These are phyloP conservation scores for Trichothecium roseum DNA, from an alignment of 2,329 filamentous ascomycete genomes.

Conservation along the genomic window DNA sequence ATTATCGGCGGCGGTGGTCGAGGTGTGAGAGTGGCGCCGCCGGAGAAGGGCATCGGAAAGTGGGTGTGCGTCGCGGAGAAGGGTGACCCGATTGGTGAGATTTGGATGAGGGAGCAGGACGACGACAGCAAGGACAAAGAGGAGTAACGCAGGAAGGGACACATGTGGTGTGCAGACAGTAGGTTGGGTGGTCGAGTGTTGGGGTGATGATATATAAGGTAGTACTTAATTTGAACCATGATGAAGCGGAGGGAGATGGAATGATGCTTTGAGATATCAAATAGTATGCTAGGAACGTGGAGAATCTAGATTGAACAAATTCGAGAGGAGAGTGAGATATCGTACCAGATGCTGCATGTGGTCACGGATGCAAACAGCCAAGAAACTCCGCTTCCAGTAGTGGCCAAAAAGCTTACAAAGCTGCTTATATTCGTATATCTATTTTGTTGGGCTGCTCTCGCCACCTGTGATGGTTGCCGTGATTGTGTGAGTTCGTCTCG, in stretches of 20 bases:
- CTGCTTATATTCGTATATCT: no score
- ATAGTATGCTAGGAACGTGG: background rate
- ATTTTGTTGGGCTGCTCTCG: no score
- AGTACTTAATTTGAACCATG: no score
- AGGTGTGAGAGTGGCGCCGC: constrained; percentile 51
- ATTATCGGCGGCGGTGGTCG: constrained; percentile 71
- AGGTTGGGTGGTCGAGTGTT: no score
- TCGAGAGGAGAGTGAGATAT: background rate
- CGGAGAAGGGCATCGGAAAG: constrained; percentile 55
- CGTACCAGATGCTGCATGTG: background rate
- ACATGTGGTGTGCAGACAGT: no score
- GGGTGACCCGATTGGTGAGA: constrained; percentile 59
- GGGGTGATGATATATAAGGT: no score
- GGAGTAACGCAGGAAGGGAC: constrained; percentile 2
- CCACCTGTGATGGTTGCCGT: no score
- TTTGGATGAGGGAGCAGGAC: constrained; percentile 39
- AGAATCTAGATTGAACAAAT: background rate
- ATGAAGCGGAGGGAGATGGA: no score
- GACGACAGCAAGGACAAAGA: constrained; percentile 3
- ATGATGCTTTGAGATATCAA: background rate
- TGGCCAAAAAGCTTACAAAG: no score
- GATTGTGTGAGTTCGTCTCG: no score
- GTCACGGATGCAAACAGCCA: background rate
- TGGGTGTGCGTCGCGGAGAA: constrained; percentile 58
- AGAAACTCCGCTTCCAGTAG: no score